Evolutionary conservation across 192 early-diverging fungal species (phyloP).

Genomic region (Ambispora gerdemannii): DNA sequence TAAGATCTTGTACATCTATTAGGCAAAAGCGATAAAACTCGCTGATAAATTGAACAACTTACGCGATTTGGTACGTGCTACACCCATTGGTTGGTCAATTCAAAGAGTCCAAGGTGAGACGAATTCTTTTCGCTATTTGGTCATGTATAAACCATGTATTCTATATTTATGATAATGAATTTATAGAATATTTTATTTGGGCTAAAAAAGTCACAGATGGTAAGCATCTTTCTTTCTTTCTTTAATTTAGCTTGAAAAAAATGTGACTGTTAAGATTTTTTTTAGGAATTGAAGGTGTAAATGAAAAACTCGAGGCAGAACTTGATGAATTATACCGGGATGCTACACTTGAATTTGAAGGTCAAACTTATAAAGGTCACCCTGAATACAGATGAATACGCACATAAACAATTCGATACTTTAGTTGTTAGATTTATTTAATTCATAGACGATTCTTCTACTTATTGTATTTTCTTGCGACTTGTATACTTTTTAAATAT

Average conservation of each 20-base stretch:
- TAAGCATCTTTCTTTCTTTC: neutral
- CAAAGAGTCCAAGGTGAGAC: slow-evolving; percentile 36
- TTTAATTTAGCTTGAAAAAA: neutral
- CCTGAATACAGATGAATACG: neutral
- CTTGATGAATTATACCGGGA: slow-evolving; percentile 46
- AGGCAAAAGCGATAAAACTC: slow-evolving; percentile 64
- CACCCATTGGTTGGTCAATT: slow-evolving; percentile 52
- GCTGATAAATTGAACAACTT: slow-evolving; percentile 68
- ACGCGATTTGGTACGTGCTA: slow-evolving; percentile 42
- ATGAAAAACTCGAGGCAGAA: slow-evolving; percentile 39
- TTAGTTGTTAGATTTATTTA: no score
- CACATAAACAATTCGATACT: no score
- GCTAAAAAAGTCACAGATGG: slow-evolving; percentile 58
- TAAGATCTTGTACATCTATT: no score
- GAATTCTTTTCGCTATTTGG: neutral
- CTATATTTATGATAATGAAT: neutral
- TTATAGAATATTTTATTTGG: slow-evolving; percentile 57
- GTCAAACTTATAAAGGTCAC: slow-evolving; percentile 26
- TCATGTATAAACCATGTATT: neutral
- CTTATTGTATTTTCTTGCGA: no score
- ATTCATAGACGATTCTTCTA: no score
- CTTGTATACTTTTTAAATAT: no score
- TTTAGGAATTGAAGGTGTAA: slow-evolving; percentile 42
- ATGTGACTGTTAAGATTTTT: neutral
- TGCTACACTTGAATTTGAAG: slow-evolving; percentile 34